Conservation (phyloP, 768 basidiomycete genomes). For the Collybia sp. region DNA sequence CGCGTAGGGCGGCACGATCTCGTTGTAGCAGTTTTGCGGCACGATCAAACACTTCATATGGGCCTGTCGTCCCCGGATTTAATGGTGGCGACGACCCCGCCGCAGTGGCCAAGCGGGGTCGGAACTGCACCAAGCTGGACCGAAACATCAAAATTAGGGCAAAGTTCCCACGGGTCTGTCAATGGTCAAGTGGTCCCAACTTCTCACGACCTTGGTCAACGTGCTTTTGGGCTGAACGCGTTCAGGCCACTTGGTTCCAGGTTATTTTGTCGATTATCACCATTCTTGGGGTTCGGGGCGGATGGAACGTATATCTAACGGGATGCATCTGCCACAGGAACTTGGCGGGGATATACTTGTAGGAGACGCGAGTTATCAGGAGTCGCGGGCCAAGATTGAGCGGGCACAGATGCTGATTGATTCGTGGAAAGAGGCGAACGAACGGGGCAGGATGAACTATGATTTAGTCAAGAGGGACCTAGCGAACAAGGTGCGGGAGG, state of each 20-base stretch:
- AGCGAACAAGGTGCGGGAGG: constrained; percentile 31
- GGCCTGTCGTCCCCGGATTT: constrained; percentile 44
- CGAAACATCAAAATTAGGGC: constrained; percentile 14
- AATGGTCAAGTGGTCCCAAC: no score
- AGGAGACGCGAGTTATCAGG: no score
- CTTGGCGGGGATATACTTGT: no score
- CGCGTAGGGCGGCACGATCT: constrained; percentile 60
- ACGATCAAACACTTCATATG: constrained; percentile 88
- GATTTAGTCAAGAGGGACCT: constrained; percentile 24
- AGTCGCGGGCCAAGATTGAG: background rate
- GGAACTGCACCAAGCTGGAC: constrained; percentile 10
- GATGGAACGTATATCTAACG: no score
- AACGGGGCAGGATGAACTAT: constrained; percentile 8
- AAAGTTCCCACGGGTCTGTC: constrained; percentile 8
- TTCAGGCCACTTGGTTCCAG: no score
- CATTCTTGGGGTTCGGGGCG: no score
- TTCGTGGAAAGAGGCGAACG: constrained; percentile 8
- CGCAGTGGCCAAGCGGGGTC: constrained; percentile 37
- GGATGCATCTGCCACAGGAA: no score
- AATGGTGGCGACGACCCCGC: constrained; percentile 36
- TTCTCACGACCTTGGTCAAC: no score
- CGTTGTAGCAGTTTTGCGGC: constrained; percentile 71
- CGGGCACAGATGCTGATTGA: background rate
- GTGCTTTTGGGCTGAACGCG: no score
- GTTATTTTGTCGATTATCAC: no score